These are phyloP conservation scores for Tetrahymena elliotti DNA, from an alignment of 73 alveolate genomes.

Conservation along the genomic window DNA sequence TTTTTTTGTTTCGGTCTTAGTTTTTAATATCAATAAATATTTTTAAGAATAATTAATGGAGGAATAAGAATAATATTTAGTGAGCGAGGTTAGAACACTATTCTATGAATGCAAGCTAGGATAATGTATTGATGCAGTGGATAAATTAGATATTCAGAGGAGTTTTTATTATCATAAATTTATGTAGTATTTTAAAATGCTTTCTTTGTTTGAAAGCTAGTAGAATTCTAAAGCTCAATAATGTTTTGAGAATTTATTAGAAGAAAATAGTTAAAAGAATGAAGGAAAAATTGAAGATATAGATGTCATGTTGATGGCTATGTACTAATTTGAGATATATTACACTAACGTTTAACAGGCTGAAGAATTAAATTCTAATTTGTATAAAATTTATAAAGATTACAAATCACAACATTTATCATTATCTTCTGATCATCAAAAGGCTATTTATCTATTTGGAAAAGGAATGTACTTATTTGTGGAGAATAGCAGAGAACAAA, in stretches of 20 bases:
- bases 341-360: background rate
- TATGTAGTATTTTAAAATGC: background rate
- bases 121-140: background rate
- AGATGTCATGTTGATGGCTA: background rate
- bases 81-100: background rate
- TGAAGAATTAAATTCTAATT: background rate
- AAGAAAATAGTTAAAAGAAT: background rate
- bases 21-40: too few relatives aligned
- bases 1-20: background rate
- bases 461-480: background rate
- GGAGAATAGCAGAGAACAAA: background rate
- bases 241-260: background rate
- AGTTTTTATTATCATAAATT: background rate
- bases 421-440: background rate
- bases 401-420: background rate
- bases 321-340: background rate
- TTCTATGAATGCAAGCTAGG: background rate
- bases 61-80: background rate
- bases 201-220: background rate
- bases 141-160: background rate
- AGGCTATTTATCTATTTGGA: background rate
- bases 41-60: background rate
- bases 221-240: background rate
- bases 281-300: background rate
- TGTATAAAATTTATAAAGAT: background rate